Evolutionary conservation across 108 stramenopile species (phyloP), one percentile per base, ranked within the genome.

Genomic region (Cafeteria roenbergensis): DNA sequence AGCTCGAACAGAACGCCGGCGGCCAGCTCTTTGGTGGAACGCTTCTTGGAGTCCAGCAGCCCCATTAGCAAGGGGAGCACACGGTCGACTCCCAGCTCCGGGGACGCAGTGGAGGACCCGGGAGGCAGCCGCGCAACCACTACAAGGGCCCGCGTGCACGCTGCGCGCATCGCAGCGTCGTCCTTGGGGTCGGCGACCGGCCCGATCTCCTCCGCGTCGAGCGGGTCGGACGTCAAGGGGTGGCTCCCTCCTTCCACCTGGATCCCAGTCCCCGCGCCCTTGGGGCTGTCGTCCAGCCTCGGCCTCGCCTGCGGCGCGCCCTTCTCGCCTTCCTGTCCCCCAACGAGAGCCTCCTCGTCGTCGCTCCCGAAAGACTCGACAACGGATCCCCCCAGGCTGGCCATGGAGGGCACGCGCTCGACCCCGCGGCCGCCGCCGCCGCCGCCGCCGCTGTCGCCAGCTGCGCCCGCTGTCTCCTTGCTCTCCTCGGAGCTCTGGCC

Each of bases 1-100:
- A 61, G 36, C 29, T 22, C 22, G 59, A 37, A 61, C 37, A 61
- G 22, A 2, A 61, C 59, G 22, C 29, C 22, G 34, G 59, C 59
- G 29, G 59, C 59, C 20, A 61, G 9, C 17, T 61, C 59, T 27
- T 25, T 6, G 8, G 59, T 61, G 9, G 20, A 2, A 21, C 17
- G 6, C 12, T 17, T 9, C 34, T 32, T 27, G 2, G 22, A 8
- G 59, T 61, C 37, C 59, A 61, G 36, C 59, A 61, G 59, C 2
- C 24, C 2, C 20, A 61, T 2, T 22, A 61, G 37, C 3, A n/a
- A 2, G 22, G 59, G 29, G 2, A 61, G 36, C 36, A 61, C 22
- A 22, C 59, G 29, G 59, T 1, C 8, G 12, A 48, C 42, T 48
- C 12, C 17, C 42, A 17, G 12, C 42, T 6, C 17, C 42, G 12